A percentile compares a stretch with the other conserved stretches of the same genome.
phyloP scores from a whole-genome alignment of 768 basidiomycete species.

The Rossbeevera mucosa region DNA sequence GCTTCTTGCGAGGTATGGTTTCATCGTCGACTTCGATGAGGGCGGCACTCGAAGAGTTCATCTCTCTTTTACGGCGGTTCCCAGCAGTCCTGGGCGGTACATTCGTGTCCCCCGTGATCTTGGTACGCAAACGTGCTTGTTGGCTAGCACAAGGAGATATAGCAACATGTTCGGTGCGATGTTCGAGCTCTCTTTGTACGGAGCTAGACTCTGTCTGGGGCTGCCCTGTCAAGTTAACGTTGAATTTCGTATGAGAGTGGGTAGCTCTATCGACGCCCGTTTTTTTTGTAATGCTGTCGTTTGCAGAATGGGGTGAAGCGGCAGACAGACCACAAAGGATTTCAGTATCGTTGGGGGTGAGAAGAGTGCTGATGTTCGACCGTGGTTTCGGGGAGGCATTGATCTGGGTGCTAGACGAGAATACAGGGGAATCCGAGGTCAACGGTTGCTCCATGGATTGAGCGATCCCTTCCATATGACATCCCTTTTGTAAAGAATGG shows the following conservation, averaged over 20 bases:
- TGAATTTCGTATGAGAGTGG: neutral
- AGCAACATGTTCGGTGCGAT: neutral
- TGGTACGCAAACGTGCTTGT: neutral
- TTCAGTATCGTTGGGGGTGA: neutral
- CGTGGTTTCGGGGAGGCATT: constrained; percentile 8
- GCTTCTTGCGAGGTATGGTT: constrained; percentile 18
- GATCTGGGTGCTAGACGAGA: constrained; percentile 15
- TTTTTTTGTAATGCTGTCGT: neutral
- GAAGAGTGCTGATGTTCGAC: constrained; percentile 1
- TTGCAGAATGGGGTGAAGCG: neutral
- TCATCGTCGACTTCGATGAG: constrained; percentile 13
- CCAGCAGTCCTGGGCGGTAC: constrained; percentile 16
- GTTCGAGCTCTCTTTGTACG: neutral
- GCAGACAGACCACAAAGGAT: neutral
- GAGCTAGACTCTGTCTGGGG: neutral
- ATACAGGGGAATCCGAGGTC: constrained; percentile 7
- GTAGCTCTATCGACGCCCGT: neutral
- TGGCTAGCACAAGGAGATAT: neutral
- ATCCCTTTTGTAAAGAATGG: neutral
- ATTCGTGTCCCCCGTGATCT: constrained; percentile 1
- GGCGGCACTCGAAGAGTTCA: constrained; percentile 1
- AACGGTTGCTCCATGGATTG: neutral
- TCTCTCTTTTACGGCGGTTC: constrained; percentile 27
- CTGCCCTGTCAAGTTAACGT: neutral
- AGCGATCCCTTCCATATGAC: neutral